These are phyloP conservation scores for Polysphondylium violaceum DNA, from an alignment of 78 protist genomes.

Conservation along the genomic window DNA sequence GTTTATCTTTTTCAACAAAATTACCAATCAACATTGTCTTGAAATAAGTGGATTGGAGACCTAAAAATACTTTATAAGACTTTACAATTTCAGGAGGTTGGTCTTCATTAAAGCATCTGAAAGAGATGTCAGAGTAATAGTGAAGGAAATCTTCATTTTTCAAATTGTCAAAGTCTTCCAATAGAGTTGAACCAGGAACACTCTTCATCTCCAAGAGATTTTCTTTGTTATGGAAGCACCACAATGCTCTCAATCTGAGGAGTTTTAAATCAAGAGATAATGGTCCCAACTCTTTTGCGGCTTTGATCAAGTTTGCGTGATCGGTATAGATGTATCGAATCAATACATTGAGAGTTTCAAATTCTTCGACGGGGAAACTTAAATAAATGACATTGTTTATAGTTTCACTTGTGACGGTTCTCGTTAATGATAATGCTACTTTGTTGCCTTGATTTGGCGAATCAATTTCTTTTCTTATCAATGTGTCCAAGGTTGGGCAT, in stretches of 20 bases:
- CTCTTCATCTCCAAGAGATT: slow-evolving; percentile 37
- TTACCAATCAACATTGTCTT: slow-evolving; percentile 56
- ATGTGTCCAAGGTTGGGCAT: neutral
- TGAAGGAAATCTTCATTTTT: neutral
- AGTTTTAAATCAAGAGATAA: slow-evolving; percentile 11
- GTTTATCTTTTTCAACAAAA: slow-evolving; percentile 31
- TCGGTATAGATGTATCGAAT: slow-evolving; percentile 50
- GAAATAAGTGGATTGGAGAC: slow-evolving; percentile 12
- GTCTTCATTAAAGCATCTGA: neutral
- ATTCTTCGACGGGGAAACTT: neutral
- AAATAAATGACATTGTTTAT: slow-evolving; percentile 11
- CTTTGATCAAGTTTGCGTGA: neutral
- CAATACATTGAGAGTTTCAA: slow-evolving; percentile 6
- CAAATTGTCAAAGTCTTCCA: slow-evolving; percentile 31
- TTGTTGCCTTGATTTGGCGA: neutral
- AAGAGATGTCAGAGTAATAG: slow-evolving; percentile 7
- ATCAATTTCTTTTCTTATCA: neutral
- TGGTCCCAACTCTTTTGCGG: slow-evolving; percentile 25
- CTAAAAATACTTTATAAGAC: slow-evolving; percentile 30
- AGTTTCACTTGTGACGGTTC: neutral
- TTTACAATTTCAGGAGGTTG: neutral
- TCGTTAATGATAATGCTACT: neutral
- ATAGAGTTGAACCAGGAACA: slow-evolving; percentile 19
- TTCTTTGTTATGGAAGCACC: slow-evolving; percentile 3
- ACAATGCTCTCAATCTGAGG: slow-evolving; percentile 36